Base-by-base conservation (phyloP, 192 early-diverging fungal species). In the Paraglomus occultum region DNA sequence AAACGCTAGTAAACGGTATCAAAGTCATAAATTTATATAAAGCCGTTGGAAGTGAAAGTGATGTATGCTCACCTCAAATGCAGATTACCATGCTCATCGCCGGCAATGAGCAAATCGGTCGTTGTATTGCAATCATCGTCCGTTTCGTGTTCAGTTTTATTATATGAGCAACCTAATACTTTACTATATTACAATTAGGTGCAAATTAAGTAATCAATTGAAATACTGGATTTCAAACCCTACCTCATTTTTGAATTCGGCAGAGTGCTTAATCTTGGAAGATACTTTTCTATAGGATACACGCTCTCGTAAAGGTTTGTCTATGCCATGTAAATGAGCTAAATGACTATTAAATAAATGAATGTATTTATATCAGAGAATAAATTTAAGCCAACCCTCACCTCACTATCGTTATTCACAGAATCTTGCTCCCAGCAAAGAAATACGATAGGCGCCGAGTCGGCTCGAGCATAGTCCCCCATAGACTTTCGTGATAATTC, bases 41-140 rank as follows among this genome's bases (percentile, higher is more conserved):
- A 31, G 31, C 3, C 31, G 3, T 31, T 53, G 50, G 18, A 18
- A 66, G 12, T 43, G 8, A 11, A 23, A 23, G 40, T 11, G 53
- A 6, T 20, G 14, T 20, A 57, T 43, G 14, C 10, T n/a, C 15
- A 71, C 71, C 71, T 73, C 52, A 73, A 14, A 73, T 73, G 64
- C n/a, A 73, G 57, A 57, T 73, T 67, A 6, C 71, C 71, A 12
- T 43, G 17, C 8, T 44, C n/a, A 17, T 73, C 71, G 4, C 71
- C 71, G 8, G 71, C 71, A 50, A 73, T 22, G 31, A 73, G 53
- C 23, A 73, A 22, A 67, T 67, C 55, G 39, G 67, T 68, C 22
- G 65, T 18, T 22, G 48, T 49, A 14, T 20, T 51, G n/a, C 18
- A 17, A 39, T 67, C 62, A 46, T 72, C 63, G 8, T 72, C 62